Evolutionary conservation across 169 alveolate species (phyloP), one percentile per base, ranked within the genome.

Genomic region (Blepharisma undulans): DNA sequence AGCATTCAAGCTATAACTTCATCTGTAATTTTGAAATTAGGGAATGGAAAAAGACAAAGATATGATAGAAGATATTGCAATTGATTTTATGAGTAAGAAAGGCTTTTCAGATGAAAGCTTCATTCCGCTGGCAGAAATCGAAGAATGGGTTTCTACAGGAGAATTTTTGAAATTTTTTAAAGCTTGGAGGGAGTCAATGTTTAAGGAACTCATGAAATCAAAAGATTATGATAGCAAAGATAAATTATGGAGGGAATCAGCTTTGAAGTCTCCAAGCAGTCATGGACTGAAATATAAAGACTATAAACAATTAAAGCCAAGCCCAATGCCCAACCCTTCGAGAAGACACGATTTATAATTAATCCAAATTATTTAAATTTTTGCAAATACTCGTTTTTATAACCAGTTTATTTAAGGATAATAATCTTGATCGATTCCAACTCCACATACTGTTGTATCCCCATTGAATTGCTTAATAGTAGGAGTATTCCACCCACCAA

Each of bases 401-500:
- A 30, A 48, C 21, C 21, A 48, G 14, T 48, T 48, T 48, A 48
- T 48, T n/a, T 8, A 79, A 8, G 30, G 30, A 76, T 88, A 88
- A 27, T 36, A 88, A 76, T 88, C 77, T 21, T 90, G 90, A 84
- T 95, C 97, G 30, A 95, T 93, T 2, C 94, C 95, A 16, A 72
- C 89, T 4, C 96, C 95, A 72, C 96, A 93, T 25, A 84, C 94
- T 30, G 95, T 85, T 25, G 90, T 29, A 81, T 91, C 94, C 18
- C 97, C 97, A 7, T 36, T 84, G 87, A 86, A 93, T 80, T 95
- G 88, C 84, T 95, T 95, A 36, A 95, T 95, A 22, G 48, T 27
- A 27, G 96, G 97, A 8, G 72, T 59, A 48, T 81, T 71, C 96
- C 96, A 95, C 7, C 95, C 95, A 32, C 96, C 97, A 90, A 95